Base-by-base conservation (phyloP, 169 alveolate species). In the Theileria luwenshuni region DNA sequence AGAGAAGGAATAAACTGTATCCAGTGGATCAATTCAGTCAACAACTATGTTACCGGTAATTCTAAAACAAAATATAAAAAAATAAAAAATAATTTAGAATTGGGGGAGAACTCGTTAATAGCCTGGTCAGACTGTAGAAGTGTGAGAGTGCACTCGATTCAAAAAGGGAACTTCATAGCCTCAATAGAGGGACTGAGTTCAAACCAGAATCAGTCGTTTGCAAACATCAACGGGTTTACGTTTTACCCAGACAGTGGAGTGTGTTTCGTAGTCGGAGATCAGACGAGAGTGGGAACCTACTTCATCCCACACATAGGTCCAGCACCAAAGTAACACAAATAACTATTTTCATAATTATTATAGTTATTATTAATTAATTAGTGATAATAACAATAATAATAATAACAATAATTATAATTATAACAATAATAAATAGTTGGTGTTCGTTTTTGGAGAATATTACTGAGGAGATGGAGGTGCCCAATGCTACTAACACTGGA, bases 401-500 rank as follows among this genome's bases (percentile, higher is more conserved):
- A n/a, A 30, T n/a, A 61, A n/a, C 15, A 28, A 30, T 61, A 41
- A 8, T 38, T 61, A 27, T 30, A 25, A 8, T 54, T 3, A 21
- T 54, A 25, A 19, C 3, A 25, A n/a, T 54, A 13, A 10, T 10
- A 13, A 10, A 21, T 59, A 81, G 89, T 27, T 97, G 99, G 99
- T 95, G 98, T 52, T 90, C 98, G 45, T 97, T 95, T 91, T 80
- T 97, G 54, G 99, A 97, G 72, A 94, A 92, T 73, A 86, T 97
- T 33, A 97, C 99, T 0, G 99, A 97, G 77, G 99, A 97, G 81
- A 77, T 97, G 86, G 99, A 96, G 76, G 97, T 94, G 64, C 88
- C 85, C 27, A 43, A 86, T 13, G 77, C 86, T 6, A 52, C 80
- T 3, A 88, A 76, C 51, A 72, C 91, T 17, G 88, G 95, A 43